Evolutionary conservation across 192 early-diverging fungal species (phyloP).

Genomic region (Linderina pennispora): DNA sequence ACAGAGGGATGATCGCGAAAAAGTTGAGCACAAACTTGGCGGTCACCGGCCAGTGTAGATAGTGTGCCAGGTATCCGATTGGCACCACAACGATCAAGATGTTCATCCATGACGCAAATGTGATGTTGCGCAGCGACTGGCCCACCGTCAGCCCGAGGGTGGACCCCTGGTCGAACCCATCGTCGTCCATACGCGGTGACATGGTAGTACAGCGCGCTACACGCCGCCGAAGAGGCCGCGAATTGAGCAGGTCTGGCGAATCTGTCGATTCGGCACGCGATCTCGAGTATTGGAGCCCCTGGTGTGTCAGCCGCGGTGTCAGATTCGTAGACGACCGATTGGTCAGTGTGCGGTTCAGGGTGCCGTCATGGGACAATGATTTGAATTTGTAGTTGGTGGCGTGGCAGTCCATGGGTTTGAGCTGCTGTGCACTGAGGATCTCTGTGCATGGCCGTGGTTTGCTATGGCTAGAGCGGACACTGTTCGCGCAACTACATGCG

Average conservation of each 20-base stretch:
- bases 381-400: slow-evolving; percentile 5
- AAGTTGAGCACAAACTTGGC: slow-evolving; percentile 79
- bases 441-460: slow-evolving; percentile 1
- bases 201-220: slow-evolving; percentile 15
- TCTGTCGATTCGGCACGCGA: slow-evolving; percentile 1
- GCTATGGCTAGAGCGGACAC: not conserved
- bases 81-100: slow-evolving; percentile 71
- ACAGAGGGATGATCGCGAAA: slow-evolving; percentile 81
- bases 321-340: not conserved
- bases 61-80: slow-evolving; percentile 62
- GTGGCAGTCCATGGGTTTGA: too few species aligned
- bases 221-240: slow-evolving; percentile 32
- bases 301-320: slow-evolving; percentile 4
- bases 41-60: slow-evolving; percentile 59
- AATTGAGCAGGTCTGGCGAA: slow-evolving; percentile 38
- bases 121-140: slow-evolving; percentile 25
- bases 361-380: slow-evolving; percentile 34
- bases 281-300: not conserved
- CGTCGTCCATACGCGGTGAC: not conserved
- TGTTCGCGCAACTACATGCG: slow-evolving; percentile 6
- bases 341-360: not conserved
- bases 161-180: not conserved
- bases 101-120: slow-evolving; percentile 57
- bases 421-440: too few species aligned
- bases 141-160: slow-evolving; percentile 5